Percentiles rank a stretch among this genome's conserved stretches.
phyloP scores from a whole-genome alignment of 352 stramenopile genomes.

The Phytopythium mirpurense region DNA sequence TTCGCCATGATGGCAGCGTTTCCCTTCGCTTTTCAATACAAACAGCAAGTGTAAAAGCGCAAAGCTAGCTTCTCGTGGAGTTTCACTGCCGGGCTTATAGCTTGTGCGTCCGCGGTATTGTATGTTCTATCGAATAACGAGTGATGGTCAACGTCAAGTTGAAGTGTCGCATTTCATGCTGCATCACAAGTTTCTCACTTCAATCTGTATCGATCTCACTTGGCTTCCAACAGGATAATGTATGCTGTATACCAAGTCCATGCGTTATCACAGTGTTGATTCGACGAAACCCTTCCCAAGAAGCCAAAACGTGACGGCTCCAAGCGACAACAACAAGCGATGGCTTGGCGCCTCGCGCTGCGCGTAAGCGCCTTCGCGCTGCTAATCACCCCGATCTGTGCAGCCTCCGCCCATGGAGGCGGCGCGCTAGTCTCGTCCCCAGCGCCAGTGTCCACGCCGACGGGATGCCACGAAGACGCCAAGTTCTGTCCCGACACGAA shows the following conservation, averaged over 20 bases:
- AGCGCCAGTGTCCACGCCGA: not conserved
- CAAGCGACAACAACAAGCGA: not conserved
- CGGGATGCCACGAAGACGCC: constrained; percentile 32
- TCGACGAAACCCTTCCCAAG: no score
- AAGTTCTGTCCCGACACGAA: constrained; percentile 18
- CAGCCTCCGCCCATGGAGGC: not conserved
- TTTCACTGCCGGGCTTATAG: not conserved
- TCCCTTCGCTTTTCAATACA: not conserved
- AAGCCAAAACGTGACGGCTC: not conserved
- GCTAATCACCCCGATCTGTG: not conserved
- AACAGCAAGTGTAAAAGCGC: not conserved
- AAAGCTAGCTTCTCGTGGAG: no score
- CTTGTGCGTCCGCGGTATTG: not conserved
- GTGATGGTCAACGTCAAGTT: not conserved
- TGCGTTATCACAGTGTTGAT: not conserved
- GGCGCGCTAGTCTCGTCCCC: not conserved
- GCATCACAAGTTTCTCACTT: not conserved
- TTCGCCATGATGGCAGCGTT: no score
- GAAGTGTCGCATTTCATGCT: not conserved
- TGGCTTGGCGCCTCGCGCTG: not conserved
- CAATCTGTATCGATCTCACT: not conserved
- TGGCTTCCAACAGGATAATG: no score
- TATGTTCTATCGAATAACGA: not conserved
- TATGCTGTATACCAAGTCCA: not conserved
- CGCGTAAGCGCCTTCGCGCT: not conserved